phyloP scores from a whole-genome alignment of 192 early-diverging fungal genomes.

The Linnemannia hyalina region DNA sequence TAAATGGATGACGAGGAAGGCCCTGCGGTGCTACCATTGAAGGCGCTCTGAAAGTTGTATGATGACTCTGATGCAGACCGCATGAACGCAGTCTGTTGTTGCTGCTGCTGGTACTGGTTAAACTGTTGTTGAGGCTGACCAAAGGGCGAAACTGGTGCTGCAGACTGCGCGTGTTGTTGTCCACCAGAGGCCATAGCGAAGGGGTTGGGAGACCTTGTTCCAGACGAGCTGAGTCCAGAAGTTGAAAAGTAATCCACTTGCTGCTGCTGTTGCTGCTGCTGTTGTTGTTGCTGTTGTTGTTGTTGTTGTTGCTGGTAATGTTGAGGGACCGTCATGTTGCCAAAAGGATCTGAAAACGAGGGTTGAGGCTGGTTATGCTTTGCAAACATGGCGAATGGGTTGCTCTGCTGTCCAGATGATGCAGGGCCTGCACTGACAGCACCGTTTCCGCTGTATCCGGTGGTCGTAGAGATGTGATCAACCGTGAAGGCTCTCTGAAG shows the following conservation, averaged over 20 bases:
- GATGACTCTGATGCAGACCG: constrained; percentile 25
- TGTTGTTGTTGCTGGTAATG: constrained; percentile 27
- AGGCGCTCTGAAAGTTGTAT: constrained; percentile 11
- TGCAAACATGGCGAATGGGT: constrained; percentile 45
- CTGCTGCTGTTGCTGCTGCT: constrained; percentile 30
- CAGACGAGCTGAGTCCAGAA: not conserved
- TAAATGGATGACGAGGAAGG: constrained; percentile 3
- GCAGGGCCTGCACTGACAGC: not conserved
- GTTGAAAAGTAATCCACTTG: constrained; percentile 23
- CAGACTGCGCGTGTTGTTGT: not conserved
- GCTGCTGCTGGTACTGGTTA: not conserved
- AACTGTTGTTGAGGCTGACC: constrained; percentile 7
- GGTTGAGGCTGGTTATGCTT: constrained; percentile 24
- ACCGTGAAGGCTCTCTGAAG: constrained; percentile 31
- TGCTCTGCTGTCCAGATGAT: constrained; percentile 14
- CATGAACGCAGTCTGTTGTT: constrained; percentile 11
- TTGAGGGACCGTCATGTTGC: not conserved
- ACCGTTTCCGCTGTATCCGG: not conserved
- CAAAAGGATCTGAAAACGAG: constrained; percentile 22
- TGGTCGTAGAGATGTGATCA: not conserved
- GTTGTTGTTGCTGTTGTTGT: constrained; percentile 29
- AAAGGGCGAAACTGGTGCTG: not conserved
- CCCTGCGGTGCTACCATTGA: not conserved
- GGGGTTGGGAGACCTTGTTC: constrained; percentile 27
- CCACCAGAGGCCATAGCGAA: constrained; percentile 16